Conservation (phyloP, 1,139 yeast genomes). For the Casaregolazyma suthepensis region DNA sequence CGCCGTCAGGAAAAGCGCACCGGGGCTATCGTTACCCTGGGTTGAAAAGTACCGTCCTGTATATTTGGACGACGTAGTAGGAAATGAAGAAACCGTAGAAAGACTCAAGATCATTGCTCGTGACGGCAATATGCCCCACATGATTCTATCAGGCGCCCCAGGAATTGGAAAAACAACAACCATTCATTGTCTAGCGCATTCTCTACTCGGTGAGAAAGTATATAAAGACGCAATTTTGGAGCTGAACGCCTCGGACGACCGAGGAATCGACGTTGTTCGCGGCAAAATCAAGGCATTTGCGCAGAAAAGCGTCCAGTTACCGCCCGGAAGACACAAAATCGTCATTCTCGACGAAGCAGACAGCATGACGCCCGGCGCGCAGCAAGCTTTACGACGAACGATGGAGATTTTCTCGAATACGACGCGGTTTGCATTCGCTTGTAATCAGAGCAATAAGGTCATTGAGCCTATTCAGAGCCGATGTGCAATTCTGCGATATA, state of each 20-base stretch:
- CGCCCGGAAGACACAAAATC: slow-evolving; percentile 75
- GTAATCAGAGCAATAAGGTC: slow-evolving; percentile 89
- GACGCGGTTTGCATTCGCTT: slow-evolving; percentile 95
- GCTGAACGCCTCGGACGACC: slow-evolving; percentile 90
- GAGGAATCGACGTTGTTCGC: slow-evolving; percentile 94
- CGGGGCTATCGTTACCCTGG: slow-evolving; percentile 37
- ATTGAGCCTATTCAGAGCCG: slow-evolving; percentile 96
- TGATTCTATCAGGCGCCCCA: slow-evolving; percentile 82
- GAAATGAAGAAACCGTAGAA: slow-evolving; percentile 85
- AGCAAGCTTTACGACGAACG: slow-evolving; percentile 92
- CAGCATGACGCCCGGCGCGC: slow-evolving; percentile 98
- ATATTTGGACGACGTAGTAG: slow-evolving; percentile 75
- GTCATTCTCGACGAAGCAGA: slow-evolving; percentile 93
- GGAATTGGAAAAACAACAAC: slow-evolving; percentile 98
- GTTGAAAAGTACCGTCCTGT: slow-evolving; percentile 93
- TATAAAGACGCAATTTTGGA: slow-evolving; percentile 84
- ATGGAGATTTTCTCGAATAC: slow-evolving; percentile 95
- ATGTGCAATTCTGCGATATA: slow-evolving; percentile 88
- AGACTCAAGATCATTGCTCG: slow-evolving; percentile 75
- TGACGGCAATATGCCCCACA: slow-evolving; percentile 96
- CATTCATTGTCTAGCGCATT: slow-evolving; percentile 82
- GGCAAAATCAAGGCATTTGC: slow-evolving; percentile 93
- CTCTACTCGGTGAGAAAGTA: slow-evolving; percentile 59
- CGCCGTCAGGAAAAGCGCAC: background rate
- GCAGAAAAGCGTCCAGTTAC: slow-evolving; percentile 77